phyloP scores from a whole-genome alignment of 345 rosid species.

The Balakata baccata region DNA sequence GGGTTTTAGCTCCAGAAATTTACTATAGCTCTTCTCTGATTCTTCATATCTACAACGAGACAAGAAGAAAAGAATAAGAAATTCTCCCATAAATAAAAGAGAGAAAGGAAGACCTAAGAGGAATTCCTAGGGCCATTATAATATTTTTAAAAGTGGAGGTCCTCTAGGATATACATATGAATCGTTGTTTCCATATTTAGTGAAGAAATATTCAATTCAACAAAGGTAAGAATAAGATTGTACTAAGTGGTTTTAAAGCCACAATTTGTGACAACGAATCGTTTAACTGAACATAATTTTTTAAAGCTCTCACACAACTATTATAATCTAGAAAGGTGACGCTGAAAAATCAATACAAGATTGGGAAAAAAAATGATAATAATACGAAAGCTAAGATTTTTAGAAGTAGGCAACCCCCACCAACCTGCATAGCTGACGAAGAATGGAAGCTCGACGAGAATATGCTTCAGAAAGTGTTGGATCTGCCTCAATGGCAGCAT shows the following conservation, averaged over 20 bases:
- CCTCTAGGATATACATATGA: not conserved
- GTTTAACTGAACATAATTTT: not conserved
- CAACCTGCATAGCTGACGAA: slow-evolving; percentile 91
- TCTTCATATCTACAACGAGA: slow-evolving; percentile 72
- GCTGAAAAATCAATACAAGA: not conserved
- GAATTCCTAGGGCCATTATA: not conserved
- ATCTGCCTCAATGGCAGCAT: slow-evolving; percentile 89
- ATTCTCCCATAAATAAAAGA: not conserved
- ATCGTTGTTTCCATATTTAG: not conserved
- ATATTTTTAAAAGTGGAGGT: not conserved
- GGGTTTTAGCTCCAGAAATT: slow-evolving; percentile 67
- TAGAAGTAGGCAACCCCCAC: not conserved
- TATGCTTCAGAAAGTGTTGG: slow-evolving; percentile 89
- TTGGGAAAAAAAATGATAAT: not conserved
- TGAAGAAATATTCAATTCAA: not conserved
- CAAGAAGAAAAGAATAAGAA: not conserved
- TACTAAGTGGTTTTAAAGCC: not conserved
- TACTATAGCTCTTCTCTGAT: slow-evolving; percentile 66
- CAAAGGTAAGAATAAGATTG: not conserved
- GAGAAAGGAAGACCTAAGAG: not conserved
- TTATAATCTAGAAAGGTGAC: not conserved
- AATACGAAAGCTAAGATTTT: not conserved
- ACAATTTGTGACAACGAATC: not conserved
- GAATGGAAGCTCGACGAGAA: slow-evolving; percentile 67
- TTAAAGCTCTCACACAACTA: not conserved